A percentile compares a stretch with the other conserved stretches of the same genome.
Evolutionary conservation across 2,329 filamentous ascomycete species (phyloP).

Genomic region (Sarocladium strictum): DNA sequence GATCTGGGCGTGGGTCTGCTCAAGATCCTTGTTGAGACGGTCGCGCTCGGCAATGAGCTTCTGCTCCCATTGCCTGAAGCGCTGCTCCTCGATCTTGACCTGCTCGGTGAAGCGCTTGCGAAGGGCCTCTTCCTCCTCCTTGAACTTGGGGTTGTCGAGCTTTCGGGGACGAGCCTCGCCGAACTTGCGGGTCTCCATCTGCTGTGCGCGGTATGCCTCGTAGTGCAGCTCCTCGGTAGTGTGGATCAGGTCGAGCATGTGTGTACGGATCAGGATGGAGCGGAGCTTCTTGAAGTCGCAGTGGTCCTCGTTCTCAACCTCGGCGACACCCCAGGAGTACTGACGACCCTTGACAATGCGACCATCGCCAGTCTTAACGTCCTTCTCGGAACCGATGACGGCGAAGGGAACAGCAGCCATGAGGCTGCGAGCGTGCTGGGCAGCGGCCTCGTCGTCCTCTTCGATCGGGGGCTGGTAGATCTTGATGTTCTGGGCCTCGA

Average conservation of each 20-base stretch:
- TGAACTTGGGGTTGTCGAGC: slow-evolving; percentile 99
- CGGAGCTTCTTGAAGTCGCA: slow-evolving; percentile 99
- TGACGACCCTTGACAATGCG: slow-evolving; percentile 98
- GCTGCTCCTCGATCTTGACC: slow-evolving; percentile 99
- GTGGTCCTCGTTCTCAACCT: slow-evolving; percentile 99
- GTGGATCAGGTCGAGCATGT: slow-evolving; percentile 99
- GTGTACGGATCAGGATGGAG: slow-evolving; percentile 95
- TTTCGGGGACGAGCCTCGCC: slow-evolving; percentile 95
- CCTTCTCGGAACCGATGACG: slow-evolving; percentile 98
- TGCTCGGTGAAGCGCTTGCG: slow-evolving; percentile 99
- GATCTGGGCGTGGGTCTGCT: slow-evolving; percentile 92
- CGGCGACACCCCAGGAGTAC: slow-evolving; percentile 98
- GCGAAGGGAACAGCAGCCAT: slow-evolving; percentile 98
- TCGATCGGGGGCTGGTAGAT: slow-evolving; percentile 98
- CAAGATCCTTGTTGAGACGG: slow-evolving; percentile 98
- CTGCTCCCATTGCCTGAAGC: slow-evolving; percentile 99
- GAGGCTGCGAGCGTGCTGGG: slow-evolving; percentile 87
- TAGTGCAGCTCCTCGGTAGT: slow-evolving; percentile 99
- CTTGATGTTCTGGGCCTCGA: slow-evolving; percentile 98
- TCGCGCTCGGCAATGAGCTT: slow-evolving; percentile 99
- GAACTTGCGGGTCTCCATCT: slow-evolving; percentile 99
- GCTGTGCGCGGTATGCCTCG: slow-evolving; percentile 96
- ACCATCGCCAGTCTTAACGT: slow-evolving; percentile 92
- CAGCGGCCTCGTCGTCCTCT: slow-evolving; percentile 95
- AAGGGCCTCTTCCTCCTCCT: slow-evolving; percentile 97